These are phyloP conservation scores for Gossypium raimondii DNA, from an alignment of 345 rosid genomes.

Conservation along the genomic window DNA sequence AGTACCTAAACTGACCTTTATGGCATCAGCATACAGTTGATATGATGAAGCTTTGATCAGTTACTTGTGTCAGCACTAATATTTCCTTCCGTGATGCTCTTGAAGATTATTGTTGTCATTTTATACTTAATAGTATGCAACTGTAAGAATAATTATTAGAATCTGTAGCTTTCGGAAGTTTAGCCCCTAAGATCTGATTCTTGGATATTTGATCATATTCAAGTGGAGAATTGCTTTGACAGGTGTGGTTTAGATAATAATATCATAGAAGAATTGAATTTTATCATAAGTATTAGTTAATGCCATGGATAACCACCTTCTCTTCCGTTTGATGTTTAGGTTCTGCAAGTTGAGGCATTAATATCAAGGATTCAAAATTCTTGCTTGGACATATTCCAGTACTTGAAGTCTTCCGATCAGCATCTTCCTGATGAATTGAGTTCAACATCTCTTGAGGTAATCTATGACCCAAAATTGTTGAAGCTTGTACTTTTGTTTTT, in stretches of 20 bases:
- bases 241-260: not conserved
- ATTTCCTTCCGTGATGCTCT: not conserved
- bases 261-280: not conserved
- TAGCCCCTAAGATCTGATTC: not conserved
- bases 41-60: not conserved
- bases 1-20: not conserved
- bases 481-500: conserved; percentile 9
- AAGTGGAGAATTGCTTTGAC: not conserved
- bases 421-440: conserved; percentile 60
- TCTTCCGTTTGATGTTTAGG: conserved; percentile 43
- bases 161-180: not conserved
- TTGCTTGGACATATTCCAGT: conserved; percentile 50
- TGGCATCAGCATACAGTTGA: not conserved
- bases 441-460: conserved; percentile 77
- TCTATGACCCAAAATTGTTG: conserved; percentile 9
- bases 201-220: not conserved
- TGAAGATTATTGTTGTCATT: not conserved
- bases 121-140: not conserved
- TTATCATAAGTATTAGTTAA: not conserved
- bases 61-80: not conserved
- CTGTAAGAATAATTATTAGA: not conserved
- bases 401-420: conserved; percentile 47
- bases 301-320: conserved; percentile 14
- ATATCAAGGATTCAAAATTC: conserved; percentile 58
- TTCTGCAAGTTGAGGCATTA: conserved; percentile 67